Evolutionary conservation across 2,329 filamentous ascomycete genomes (phyloP).

Genomic region (Exophiala phaeomuriformis): DNA sequence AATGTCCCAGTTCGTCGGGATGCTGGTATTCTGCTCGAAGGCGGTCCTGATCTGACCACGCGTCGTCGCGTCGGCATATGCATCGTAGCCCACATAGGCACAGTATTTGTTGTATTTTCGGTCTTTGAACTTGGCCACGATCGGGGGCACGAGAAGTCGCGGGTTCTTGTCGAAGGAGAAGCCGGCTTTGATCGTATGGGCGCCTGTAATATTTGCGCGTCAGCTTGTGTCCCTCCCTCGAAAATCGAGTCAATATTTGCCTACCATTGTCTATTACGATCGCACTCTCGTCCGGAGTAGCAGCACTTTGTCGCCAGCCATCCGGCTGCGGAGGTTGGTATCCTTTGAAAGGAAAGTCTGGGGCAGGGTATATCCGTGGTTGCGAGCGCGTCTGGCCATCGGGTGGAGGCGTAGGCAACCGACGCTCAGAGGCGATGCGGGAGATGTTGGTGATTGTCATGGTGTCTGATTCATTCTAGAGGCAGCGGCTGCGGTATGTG

Average conservation of each 20-base stretch:
- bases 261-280: constrained; percentile 98
- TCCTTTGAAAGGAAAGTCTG: constrained; percentile 56
- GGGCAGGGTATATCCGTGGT: constrained; percentile 48
- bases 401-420: constrained; percentile 38
- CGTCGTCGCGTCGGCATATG: constrained; percentile 89
- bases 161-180: constrained; percentile 91
- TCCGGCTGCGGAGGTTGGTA: constrained; percentile 54
- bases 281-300: constrained; percentile 55
- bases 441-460: constrained; percentile 42
- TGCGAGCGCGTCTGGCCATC: constrained; percentile 47
- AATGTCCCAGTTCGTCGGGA: constrained; percentile 95
- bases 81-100: constrained; percentile 84
- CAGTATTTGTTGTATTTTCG: constrained; percentile 88
- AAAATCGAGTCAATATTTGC: background rate
- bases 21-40: constrained; percentile 82
- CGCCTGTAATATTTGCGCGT: constrained; percentile 50
- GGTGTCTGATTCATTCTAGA: constrained; percentile 10
- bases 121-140: constrained; percentile 92
- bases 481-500: background rate
- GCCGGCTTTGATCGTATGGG: constrained; percentile 79
- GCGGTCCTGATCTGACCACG: constrained; percentile 82
- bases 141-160: constrained; percentile 71
- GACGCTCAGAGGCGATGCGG: constrained; percentile 34
- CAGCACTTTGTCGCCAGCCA: constrained; percentile 62
- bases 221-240: background rate